Percentiles rank a stretch among this genome's conserved stretches.
Conservation (phyloP, 192 early-diverging fungal species). For the Piromyces finnis region DNA sequence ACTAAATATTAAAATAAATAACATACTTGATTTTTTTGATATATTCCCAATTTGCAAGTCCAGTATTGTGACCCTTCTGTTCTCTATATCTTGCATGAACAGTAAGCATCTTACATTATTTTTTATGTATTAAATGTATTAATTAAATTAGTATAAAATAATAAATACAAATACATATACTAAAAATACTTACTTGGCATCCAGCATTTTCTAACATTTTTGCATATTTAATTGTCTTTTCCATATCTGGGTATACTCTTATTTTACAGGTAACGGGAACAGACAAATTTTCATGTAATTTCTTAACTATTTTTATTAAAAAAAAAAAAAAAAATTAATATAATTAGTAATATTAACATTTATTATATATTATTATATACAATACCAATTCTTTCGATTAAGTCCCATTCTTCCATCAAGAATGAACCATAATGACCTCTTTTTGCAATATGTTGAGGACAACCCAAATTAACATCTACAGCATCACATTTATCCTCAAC, state of each 20-base stretch:
- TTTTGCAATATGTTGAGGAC: slow-evolving; percentile 87
- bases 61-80: slow-evolving; percentile 93
- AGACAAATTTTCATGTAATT: slow-evolving; percentile 55
- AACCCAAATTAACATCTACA: slow-evolving; percentile 90
- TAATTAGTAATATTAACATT: no score
- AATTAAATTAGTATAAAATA: no score
- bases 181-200: slow-evolving; percentile 42
- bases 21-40: slow-evolving; percentile 55
- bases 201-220: slow-evolving; percentile 91
- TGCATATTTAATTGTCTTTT: slow-evolving; percentile 82
- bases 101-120: not conserved
- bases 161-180: not conserved
- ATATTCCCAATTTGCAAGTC: slow-evolving; percentile 88
- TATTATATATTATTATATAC: no score
- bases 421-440: slow-evolving; percentile 85
- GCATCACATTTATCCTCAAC: slow-evolving; percentile 76
- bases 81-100: slow-evolving; percentile 66
- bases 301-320: slow-evolving; percentile 24
- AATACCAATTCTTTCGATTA: slow-evolving; percentile 32
- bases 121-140: not conserved
- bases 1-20: no score
- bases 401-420: slow-evolving; percentile 86
- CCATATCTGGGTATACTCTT: slow-evolving; percentile 69
- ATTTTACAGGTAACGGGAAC: slow-evolving; percentile 96
- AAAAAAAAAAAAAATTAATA: no score